Evolutionary conservation across 805 yeast species (phyloP), one percentile per base, ranked within the genome.

Genomic region (Lipomyces yamadae): DNA sequence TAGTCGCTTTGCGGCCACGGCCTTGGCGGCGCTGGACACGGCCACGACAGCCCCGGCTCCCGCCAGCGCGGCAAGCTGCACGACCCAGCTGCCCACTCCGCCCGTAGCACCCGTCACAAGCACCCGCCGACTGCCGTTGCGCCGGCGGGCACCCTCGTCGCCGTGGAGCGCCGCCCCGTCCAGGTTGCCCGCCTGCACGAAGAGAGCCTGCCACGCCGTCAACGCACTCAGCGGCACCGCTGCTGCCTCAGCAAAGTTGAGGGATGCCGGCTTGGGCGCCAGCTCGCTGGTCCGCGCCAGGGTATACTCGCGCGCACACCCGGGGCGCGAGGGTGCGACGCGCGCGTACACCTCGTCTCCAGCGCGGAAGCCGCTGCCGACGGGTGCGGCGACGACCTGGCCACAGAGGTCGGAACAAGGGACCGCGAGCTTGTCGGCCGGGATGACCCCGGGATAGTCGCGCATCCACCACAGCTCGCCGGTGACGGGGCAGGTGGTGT

Each of bases 91-190:
- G 15, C 59, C 59, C 18, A 56, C 59, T 13, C 59, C 59, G 5
- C 59, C 59, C 18, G 59, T 15, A 56, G 59, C 59, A 6, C 29
- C 59, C 1, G 37, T 56, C 29, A 56, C 59, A 4, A 56, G 42
- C 33, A 56, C 59, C 30, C 59, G 24, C 11, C 34, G 15, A 11
- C 59, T 48, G 29, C 34, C 24, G 32, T 32, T 18, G 6, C n/a
- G 2, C 4, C 8, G n/a, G 3, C 34, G 24, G 2, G 56, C 59
- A 32, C 7, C 18, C 24, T 24, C 24, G 24, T 24, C 24, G 24
- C 24, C 24, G 29, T 18, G 8, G 2, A 50, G 8, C 8, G 8
- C 54, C 24, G 30, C 30, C 24, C 1, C 54, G 24, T 1, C 34
- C 13, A 8, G 32, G 13, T 15, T 33, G 18, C 48, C 59, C 18